Base-by-base conservation (phyloP, 495 filamentous ascomycete species). In the Podospora appendiculata region DNA sequence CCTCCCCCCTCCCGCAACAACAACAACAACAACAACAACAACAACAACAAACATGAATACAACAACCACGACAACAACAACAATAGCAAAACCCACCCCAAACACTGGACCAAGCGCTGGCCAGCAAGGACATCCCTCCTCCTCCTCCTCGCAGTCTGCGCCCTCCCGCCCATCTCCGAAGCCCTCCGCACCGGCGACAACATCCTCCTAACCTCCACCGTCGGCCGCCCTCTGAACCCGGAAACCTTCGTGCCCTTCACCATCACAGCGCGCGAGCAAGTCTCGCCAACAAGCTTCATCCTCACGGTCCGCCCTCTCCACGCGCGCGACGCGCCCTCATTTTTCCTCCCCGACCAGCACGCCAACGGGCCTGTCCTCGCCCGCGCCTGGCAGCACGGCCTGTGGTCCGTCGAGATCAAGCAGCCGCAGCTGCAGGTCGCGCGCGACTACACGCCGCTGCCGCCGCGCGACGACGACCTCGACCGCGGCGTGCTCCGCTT, bases 371-470 rank as follows among this genome's bases (percentile, higher is more conserved):
- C 35, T 14, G 9, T 51, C 7, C 32, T 68, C 3, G 9, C 18
- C 0, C 18, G 53, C n/a, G 65, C 65, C 0, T 72, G 69, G 53
- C 34, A 47, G 2, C 73, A 73, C 6, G 87, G 86, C 1, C 72
- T 93, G 38, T 91, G 89, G 84, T 89, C 85, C 53, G 84, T 96
- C 13, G 88, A 95, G 76, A 76, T 95, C 60, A 95, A 95, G 65
- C 92, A 98, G 66, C 93, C 93, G 8, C 83, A 94, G 61, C 59
- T 96, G 47, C 89, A 95, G 62, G 92, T 98, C 45, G 86, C 87
- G 38, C 71, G 93, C 47, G 80, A 85, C 14, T 98, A 98, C 65
- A 96, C 93, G 10, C 90, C 92, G 0, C 70, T 97, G 0, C 92
- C 93, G 0, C 70, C 81, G 9, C 56, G 74, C 16, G 69, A 68